A percentile compares a stretch with the other conserved stretches of the same genome.
Conservation (phyloP, 257 asterid species). For the Nicotiana benthamiana region DNA sequence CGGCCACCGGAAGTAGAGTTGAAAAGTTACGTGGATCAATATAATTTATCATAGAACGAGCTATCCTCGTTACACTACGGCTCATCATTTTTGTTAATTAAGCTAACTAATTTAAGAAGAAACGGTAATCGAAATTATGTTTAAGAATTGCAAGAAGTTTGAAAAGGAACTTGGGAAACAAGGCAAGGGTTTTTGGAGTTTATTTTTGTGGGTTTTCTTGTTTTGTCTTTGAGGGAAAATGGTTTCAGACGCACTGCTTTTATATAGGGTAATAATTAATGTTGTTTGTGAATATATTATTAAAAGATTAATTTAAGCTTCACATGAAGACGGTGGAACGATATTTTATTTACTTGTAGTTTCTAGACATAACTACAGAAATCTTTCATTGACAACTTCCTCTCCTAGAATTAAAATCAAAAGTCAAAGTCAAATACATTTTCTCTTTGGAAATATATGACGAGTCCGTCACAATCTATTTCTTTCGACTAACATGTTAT, state of each 20-base stretch:
- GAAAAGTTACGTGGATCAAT: conserved; percentile 40
- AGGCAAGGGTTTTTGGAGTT: background rate
- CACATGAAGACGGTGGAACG: background rate
- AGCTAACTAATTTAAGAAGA: background rate
- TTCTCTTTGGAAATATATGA: background rate
- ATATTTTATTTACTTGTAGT: background rate
- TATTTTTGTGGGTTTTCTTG: background rate
- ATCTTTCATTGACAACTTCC: background rate
- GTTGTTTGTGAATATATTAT: background rate
- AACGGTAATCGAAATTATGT: background rate
- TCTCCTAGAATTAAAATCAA: background rate
- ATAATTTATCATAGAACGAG: conserved; percentile 24
- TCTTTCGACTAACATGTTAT: no score
- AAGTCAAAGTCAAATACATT: background rate
- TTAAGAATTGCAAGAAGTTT: conserved; percentile 19
- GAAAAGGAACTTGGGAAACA: conserved; percentile 14
- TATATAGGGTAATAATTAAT: background rate
- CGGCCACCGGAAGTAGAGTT: background rate
- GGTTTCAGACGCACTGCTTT: background rate
- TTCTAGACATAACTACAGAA: background rate
- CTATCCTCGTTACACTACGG: conserved; percentile 29
- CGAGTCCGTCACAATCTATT: no score
- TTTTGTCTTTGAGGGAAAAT: background rate
- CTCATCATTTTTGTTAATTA: conserved; percentile 34
- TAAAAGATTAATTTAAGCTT: background rate